phyloP scores from a whole-genome alignment of 1,139 yeast genomes.

The Magnusiomyces ingens region DNA sequence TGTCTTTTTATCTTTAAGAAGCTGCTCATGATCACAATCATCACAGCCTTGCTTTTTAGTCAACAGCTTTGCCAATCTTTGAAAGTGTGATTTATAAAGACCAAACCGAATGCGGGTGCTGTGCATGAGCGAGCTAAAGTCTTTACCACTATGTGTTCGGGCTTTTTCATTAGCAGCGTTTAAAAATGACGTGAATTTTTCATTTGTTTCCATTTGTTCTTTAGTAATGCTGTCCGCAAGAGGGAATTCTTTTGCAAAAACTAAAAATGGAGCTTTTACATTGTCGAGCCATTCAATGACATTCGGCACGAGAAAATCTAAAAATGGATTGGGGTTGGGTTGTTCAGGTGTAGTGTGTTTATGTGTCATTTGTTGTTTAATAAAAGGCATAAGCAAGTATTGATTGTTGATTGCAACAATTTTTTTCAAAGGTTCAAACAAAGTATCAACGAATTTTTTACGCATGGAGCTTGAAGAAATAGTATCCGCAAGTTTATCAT shows the following conservation, averaged over 20 bases:
- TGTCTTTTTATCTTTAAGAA: slow-evolving; percentile 5
- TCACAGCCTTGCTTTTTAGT: neutral
- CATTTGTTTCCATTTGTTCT: slow-evolving; percentile 1
- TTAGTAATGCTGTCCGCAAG: slow-evolving; percentile 9
- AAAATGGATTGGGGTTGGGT: slow-evolving; percentile 5
- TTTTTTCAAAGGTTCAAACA: slow-evolving; percentile 10
- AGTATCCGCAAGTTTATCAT: slow-evolving; percentile 1
- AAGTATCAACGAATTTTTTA: slow-evolving; percentile 6
- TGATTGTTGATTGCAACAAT: slow-evolving; percentile 10
- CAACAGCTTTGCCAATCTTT: neutral
- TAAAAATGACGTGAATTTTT: slow-evolving; percentile 10
- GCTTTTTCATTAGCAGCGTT: slow-evolving; percentile 3
- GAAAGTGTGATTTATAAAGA: slow-evolving; percentile 8
- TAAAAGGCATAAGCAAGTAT: slow-evolving; percentile 11
- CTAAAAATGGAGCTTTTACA: slow-evolving; percentile 10
- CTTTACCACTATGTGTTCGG: slow-evolving; percentile 5
- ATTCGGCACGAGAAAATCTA: slow-evolving; percentile 4
- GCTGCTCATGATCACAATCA: slow-evolving; percentile 4
- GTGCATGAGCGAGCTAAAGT: slow-evolving; percentile 11
- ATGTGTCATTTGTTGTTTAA: slow-evolving; percentile 7
- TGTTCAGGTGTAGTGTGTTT: neutral
- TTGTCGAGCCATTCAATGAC: slow-evolving; percentile 9
- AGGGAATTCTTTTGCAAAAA: slow-evolving; percentile 9
- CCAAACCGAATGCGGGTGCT: slow-evolving; percentile 13
- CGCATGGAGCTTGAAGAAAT: neutral